These are phyloP conservation scores for Cercis canadensis DNA, from an alignment of 306 rosid genomes.

Conservation along the genomic window DNA sequence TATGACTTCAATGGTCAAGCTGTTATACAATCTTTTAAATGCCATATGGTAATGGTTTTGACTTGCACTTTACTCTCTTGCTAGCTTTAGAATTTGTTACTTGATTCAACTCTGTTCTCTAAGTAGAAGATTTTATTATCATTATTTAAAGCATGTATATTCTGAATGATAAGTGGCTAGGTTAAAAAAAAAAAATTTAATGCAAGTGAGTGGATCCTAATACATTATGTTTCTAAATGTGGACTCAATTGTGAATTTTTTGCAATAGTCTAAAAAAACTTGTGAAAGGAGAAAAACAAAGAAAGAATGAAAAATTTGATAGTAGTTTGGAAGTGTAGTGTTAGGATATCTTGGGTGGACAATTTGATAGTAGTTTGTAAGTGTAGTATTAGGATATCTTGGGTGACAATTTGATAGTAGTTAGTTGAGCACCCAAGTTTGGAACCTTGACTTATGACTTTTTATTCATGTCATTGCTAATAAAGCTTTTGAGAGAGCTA, in stretches of 20 bases:
- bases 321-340: too few relatives aligned
- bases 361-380: neutral
- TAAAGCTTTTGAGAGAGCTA: neutral
- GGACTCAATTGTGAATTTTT: neutral
- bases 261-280: neutral
- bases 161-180: neutral
- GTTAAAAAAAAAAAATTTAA: neutral
- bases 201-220: conserved; percentile 1
- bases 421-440: neutral
- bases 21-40: neutral
- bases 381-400: too few relatives aligned
- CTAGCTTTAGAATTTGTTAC: conserved; percentile 15
- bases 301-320: too few relatives aligned
- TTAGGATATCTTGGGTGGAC: neutral
- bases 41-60: neutral
- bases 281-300: too few relatives aligned
- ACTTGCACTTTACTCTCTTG: neutral
- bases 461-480: too few relatives aligned
- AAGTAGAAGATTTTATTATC: neutral
- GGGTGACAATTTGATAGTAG: too few relatives aligned
- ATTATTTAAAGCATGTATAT: neutral
- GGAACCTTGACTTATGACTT: conserved; percentile 20
- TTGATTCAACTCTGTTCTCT: conserved; percentile 31
- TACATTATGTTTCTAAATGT: neutral
- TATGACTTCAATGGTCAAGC: neutral